A percentile compares a stretch with the other conserved stretches of the same genome.
phyloP scores from a whole-genome alignment of 2,329 filamentous ascomycete species.

The Epicoccum nigrum region DNA sequence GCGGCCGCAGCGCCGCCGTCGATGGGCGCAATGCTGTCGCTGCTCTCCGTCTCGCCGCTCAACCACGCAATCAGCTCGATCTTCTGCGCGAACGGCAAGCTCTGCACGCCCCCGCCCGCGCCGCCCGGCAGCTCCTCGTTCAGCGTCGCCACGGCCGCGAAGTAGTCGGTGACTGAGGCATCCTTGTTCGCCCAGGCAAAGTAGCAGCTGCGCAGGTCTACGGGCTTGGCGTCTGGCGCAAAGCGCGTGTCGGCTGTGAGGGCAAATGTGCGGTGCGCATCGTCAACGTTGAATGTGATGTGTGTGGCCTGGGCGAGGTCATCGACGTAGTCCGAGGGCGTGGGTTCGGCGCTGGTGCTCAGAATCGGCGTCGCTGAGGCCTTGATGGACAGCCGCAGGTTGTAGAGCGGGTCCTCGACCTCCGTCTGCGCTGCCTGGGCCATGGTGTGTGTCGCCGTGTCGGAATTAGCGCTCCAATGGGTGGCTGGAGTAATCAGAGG shows the following conservation, averaged over 20 bases:
- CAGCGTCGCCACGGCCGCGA: slow-evolving; percentile 77
- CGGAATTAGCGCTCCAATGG: not conserved
- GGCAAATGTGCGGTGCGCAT: slow-evolving; percentile 67
- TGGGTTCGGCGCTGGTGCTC: slow-evolving; percentile 71
- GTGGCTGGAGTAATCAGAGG: not conserved
- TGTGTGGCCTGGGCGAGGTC: slow-evolving; percentile 63
- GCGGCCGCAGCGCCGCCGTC: slow-evolving; percentile 63
- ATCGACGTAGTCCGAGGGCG: slow-evolving; percentile 63
- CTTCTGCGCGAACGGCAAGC: slow-evolving; percentile 88
- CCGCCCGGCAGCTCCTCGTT: slow-evolving; percentile 75
- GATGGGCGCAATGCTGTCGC: slow-evolving; percentile 88
- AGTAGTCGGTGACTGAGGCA: slow-evolving; percentile 87
- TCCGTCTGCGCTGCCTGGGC: slow-evolving; percentile 37
- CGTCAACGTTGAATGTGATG: slow-evolving; percentile 71
- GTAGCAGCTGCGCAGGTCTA: slow-evolving; percentile 92
- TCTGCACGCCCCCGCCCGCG: slow-evolving; percentile 74
- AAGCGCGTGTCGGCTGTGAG: slow-evolving; percentile 83
- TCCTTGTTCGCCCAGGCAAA: slow-evolving; percentile 97
- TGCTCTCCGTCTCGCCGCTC: slow-evolving; percentile 78
- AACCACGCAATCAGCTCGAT: slow-evolving; percentile 93
- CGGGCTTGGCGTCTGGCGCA: slow-evolving; percentile 68
- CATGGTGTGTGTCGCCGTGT: slow-evolving; percentile 3
- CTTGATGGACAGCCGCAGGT: slow-evolving; percentile 83
- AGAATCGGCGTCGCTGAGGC: slow-evolving; percentile 72
- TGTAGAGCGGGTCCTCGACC: slow-evolving; percentile 73